phyloP scores from a whole-genome alignment of 2,329 filamentous ascomycete genomes.

The Talaromyces albobiverticillius region DNA sequence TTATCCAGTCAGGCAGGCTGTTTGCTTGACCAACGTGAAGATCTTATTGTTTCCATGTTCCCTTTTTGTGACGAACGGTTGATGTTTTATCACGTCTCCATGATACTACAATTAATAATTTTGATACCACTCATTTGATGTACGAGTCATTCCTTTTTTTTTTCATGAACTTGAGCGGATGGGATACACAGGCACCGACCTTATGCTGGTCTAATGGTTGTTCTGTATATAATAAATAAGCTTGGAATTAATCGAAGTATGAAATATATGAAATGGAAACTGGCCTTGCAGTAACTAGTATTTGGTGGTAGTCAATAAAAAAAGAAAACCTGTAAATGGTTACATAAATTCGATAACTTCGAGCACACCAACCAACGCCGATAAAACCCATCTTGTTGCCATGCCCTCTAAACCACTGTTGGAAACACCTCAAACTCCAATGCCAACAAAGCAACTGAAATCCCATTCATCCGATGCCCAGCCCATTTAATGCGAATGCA shows the following conservation, averaged over 20 bases:
- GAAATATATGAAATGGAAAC: not conserved
- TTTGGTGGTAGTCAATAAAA: too few species aligned
- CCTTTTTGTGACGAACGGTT: not conserved
- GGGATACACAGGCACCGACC: not conserved
- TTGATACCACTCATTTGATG: slow-evolving; percentile 8
- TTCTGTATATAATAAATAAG: slow-evolving; percentile 1
- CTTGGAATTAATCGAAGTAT: not conserved
- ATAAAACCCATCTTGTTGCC: too few species aligned
- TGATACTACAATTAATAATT: slow-evolving; percentile 9
- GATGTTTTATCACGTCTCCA: slow-evolving; percentile 11
- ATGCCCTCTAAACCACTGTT: too few species aligned
- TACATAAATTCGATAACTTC: too few species aligned
- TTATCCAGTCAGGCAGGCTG: not conserved
- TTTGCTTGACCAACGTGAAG: not conserved
- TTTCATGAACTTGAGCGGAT: not conserved
- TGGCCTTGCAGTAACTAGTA: too few species aligned
- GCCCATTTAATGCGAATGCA: too few species aligned
- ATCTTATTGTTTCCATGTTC: not conserved
- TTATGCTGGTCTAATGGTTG: not conserved
- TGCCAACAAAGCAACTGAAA: too few species aligned
- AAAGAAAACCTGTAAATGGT: too few species aligned
- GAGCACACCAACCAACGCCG: too few species aligned
- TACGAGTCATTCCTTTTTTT: slow-evolving; percentile 6
- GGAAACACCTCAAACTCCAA: too few species aligned
- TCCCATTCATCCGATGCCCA: too few species aligned